phyloP scores from a whole-genome alignment of 208 protist species.

The Wallacemonas sp. region DNA sequence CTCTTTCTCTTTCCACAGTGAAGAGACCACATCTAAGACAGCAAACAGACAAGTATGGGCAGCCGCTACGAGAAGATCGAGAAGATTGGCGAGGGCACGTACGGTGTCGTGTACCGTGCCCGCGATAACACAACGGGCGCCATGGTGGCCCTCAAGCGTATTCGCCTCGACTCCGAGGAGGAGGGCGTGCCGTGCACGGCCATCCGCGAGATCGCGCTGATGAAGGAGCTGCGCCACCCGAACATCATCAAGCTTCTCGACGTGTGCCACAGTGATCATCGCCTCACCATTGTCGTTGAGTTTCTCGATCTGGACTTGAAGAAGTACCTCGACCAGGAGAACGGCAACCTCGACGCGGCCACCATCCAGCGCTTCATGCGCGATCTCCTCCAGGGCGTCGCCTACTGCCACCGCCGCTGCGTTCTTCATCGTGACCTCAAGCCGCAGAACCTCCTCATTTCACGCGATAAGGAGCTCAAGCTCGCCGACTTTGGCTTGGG shows the following conservation, averaged over 20 bases:
- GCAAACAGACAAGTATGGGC: no score
- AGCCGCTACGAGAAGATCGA: slow-evolving; percentile 90
- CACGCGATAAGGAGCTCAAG: slow-evolving; percentile 78
- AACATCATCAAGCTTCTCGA: slow-evolving; percentile 95
- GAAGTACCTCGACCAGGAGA: slow-evolving; percentile 93
- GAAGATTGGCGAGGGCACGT: slow-evolving; percentile 96
- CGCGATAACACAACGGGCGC: slow-evolving; percentile 56
- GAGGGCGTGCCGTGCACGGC: slow-evolving; percentile 93
- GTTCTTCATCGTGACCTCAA: no score
- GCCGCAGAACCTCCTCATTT: slow-evolving; percentile 90
- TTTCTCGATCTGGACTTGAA: slow-evolving; percentile 96
- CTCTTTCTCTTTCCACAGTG: no score
- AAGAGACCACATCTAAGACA: no score
- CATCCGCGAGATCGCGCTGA: slow-evolving; percentile 95
- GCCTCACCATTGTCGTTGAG: slow-evolving; percentile 97
- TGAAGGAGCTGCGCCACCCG: slow-evolving; percentile 96
- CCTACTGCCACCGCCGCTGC: slow-evolving; percentile 82
- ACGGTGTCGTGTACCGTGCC: slow-evolving; percentile 97
- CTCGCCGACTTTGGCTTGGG: slow-evolving; percentile 90
- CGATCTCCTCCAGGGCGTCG: slow-evolving; percentile 71
- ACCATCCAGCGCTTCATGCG: slow-evolving; percentile 81
- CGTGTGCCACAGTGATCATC: slow-evolving; percentile 94
- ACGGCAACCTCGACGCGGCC: slow-evolving; percentile 55
- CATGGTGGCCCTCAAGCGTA: slow-evolving; percentile 88
- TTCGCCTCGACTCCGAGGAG: slow-evolving; percentile 82